Conservation (phyloP, 2,329 filamentous ascomycete genomes). For the Xylaria multiplex region DNA sequence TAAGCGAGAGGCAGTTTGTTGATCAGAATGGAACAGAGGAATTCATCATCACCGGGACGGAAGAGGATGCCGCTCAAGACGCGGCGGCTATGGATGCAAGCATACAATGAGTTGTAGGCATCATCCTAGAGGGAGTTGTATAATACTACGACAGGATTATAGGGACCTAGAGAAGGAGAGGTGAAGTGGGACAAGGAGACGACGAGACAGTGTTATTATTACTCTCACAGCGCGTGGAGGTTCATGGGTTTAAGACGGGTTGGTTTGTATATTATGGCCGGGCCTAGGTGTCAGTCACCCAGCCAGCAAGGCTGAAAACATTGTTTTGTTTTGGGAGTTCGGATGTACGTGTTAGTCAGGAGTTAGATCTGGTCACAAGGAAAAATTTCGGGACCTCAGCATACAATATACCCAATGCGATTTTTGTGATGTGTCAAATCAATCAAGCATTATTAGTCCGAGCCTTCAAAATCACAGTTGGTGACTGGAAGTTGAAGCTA, state of each 20-base stretch:
- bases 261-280: slow-evolving; percentile 38
- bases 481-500: neutral
- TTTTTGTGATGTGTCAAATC: slow-evolving; percentile 46
- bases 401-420: slow-evolving; percentile 51
- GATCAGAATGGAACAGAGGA: slow-evolving; percentile 76
- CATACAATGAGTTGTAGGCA: slow-evolving; percentile 30
- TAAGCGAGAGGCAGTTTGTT: slow-evolving; percentile 90
- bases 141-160: neutral
- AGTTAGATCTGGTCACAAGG: slow-evolving; percentile 44
- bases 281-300: slow-evolving; percentile 6
- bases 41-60: slow-evolving; percentile 70
- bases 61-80: slow-evolving; percentile 52
- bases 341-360: slow-evolving; percentile 44
- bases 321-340: slow-evolving; percentile 32
- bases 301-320: slow-evolving; percentile 9
- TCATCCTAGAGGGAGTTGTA: slow-evolving; percentile 1
- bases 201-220: neutral
- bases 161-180: neutral
- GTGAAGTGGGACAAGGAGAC: neutral
- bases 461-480: neutral
- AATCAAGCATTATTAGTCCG: neutral
- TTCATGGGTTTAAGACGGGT: slow-evolving; percentile 27
- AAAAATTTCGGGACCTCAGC: slow-evolving; percentile 43
- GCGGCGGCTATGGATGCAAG: slow-evolving; percentile 36
- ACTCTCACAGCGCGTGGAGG: slow-evolving; percentile 9